Percentiles rank a stretch among this genome's conserved stretches.
Evolutionary conservation across 352 stramenopile genomes (phyloP).

Genomic region (Ophiocytium majus): DNA sequence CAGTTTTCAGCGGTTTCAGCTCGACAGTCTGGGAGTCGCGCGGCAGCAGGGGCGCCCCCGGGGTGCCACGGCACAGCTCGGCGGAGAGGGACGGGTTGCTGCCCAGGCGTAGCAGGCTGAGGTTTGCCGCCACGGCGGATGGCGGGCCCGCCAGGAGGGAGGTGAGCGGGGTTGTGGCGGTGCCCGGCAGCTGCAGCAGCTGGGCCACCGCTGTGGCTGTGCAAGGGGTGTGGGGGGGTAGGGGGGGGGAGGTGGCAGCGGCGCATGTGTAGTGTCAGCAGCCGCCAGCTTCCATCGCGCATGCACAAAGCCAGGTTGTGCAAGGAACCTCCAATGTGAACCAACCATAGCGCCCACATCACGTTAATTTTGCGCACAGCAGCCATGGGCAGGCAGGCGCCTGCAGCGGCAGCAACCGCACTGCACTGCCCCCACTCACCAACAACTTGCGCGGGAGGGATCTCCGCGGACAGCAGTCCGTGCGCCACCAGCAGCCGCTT

Average conservation of each 20-base stretch:
- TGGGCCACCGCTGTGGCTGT: conserved; percentile 35
- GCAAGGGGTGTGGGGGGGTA: conserved; percentile 28
- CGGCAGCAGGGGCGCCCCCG: conserved; percentile 33
- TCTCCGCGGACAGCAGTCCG: too few relatives aligned
- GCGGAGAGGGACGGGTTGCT: conserved; percentile 6
- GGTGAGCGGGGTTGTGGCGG: conserved; percentile 26
- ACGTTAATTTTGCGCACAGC: conserved; percentile 25
- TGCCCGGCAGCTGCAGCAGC: conserved; percentile 29
- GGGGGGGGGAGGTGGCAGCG: conserved; percentile 7
- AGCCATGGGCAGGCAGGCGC: background rate
- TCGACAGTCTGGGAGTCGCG: conserved; percentile 33
- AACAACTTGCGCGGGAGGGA: background rate
- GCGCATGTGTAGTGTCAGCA: background rate
- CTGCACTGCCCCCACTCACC: background rate
- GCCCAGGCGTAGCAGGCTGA: conserved; percentile 26
- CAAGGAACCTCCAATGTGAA: too few relatives aligned
- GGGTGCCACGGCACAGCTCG: conserved; percentile 34
- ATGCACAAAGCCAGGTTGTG: too few relatives aligned
- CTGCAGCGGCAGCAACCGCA: background rate
- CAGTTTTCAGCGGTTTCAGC: conserved; percentile 46
- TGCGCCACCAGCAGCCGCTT: background rate
- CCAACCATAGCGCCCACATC: too few relatives aligned
- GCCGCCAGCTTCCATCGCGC: too few relatives aligned
- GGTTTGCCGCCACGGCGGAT: conserved; percentile 3
- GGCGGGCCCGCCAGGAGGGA: conserved; percentile 28